Evolutionary conservation across 192 early-diverging fungal genomes (phyloP).

Genomic region (Coemansia sp.): DNA sequence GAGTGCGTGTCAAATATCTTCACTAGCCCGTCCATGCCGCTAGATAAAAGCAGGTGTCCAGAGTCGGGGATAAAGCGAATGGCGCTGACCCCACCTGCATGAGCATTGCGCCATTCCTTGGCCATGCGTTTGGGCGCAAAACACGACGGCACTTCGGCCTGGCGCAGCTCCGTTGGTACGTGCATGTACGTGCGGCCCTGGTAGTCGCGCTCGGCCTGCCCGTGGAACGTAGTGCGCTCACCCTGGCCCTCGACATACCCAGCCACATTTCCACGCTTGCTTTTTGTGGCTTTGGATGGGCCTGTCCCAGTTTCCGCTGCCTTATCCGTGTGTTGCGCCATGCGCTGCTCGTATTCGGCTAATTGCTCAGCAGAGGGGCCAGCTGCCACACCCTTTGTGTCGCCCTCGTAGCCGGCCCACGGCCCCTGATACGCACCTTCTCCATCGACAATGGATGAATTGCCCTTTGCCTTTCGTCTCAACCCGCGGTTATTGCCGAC

Average conservation of each 20-base stretch:
- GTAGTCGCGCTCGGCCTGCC: constrained; percentile 83
- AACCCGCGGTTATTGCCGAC: constrained; percentile 47
- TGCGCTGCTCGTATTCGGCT: constrained; percentile 38
- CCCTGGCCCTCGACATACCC: constrained; percentile 47
- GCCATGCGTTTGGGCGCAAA: constrained; percentile 84
- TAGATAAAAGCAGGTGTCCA: constrained; percentile 87
- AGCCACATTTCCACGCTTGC: constrained; percentile 28
- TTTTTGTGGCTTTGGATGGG: constrained; percentile 6
- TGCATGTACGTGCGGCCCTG: constrained; percentile 96
- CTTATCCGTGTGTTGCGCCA: constrained; percentile 3
- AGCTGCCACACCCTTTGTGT: constrained; percentile 60
- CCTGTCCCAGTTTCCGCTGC: not conserved
- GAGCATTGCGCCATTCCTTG: constrained; percentile 88
- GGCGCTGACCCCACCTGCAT: constrained; percentile 85
- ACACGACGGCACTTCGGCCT: constrained; percentile 73
- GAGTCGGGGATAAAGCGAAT: constrained; percentile 88
- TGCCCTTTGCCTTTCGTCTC: constrained; percentile 73
- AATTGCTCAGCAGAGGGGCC: constrained; percentile 59
- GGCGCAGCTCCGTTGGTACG: constrained; percentile 80
- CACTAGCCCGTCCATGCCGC: constrained; percentile 91
- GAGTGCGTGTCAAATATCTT: constrained; percentile 98
- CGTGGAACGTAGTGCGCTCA: constrained; percentile 87
- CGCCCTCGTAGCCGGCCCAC: constrained; percentile 92
- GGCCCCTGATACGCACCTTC: constrained; percentile 82
- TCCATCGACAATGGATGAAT: constrained; percentile 70